Evolutionary conservation across 208 protist species (phyloP).

Genomic region (Herpetomonas tarakana): DNA sequence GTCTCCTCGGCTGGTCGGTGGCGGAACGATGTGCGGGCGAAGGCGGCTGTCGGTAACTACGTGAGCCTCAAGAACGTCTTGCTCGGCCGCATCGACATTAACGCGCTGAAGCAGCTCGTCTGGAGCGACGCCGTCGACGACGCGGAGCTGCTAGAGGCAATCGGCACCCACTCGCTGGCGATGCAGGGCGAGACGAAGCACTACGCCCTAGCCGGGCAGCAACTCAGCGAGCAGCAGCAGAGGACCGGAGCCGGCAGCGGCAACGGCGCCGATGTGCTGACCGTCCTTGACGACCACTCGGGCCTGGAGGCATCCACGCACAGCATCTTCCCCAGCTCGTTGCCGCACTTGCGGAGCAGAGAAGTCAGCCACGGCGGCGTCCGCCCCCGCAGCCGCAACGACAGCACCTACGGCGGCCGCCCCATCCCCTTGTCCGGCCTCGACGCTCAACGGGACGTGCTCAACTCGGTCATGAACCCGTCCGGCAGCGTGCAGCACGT

Average conservation of each 20-base stretch:
- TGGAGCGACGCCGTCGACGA: constrained; percentile 50
- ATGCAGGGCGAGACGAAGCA: constrained; percentile 29
- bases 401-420: constrained; percentile 3
- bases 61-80: constrained; percentile 61
- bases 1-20: constrained; percentile 71
- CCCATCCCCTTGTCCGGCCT: constrained; percentile 19
- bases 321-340: constrained; percentile 8
- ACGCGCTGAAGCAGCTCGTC: constrained; percentile 38
- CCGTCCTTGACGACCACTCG: constrained; percentile 1
- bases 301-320: background rate
- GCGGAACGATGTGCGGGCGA: constrained; percentile 70
- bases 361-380: constrained; percentile 21
- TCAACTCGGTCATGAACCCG: constrained; percentile 33
- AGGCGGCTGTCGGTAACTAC: constrained; percentile 77
- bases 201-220: constrained; percentile 19
- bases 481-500: constrained; percentile 22
- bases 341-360: constrained; percentile 19
- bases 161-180: constrained; percentile 33
- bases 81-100: constrained; percentile 38
- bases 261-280: constrained; percentile 8
- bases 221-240: constrained; percentile 17
- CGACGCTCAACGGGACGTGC: constrained; percentile 26
- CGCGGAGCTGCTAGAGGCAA: constrained; percentile 38
- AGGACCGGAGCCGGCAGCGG: background rate
- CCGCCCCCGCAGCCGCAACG: constrained; percentile 12